Evolutionary conservation across 1,139 yeast species (phyloP).

Genomic region (Candida tropicalis): DNA sequence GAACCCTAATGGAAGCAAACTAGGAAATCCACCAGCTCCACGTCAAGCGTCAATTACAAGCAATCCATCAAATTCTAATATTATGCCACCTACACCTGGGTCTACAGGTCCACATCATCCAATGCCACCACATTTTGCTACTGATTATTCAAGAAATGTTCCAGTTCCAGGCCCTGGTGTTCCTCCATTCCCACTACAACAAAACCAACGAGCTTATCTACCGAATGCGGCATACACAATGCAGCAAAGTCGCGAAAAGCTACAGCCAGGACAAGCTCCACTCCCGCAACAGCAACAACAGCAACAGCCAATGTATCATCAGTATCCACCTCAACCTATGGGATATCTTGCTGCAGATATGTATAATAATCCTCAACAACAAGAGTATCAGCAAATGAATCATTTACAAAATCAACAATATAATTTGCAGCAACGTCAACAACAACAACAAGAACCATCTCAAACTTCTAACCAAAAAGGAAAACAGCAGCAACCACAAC

Average conservation of each 20-base stretch:
- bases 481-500: constrained; percentile 6
- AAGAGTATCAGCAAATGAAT: constrained; percentile 9
- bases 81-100: neutral
- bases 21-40: constrained; percentile 1
- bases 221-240: constrained; percentile 7
- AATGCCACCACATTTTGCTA: constrained; percentile 4
- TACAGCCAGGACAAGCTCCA: constrained; percentile 11
- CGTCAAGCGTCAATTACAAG: constrained; percentile 1
- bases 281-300: constrained; percentile 8
- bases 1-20: neutral
- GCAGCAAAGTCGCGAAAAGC: constrained; percentile 11
- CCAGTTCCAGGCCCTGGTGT: constrained; percentile 1
- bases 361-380: constrained; percentile 9
- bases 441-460: constrained; percentile 6
- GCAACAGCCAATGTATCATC: constrained; percentile 12
- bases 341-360: constrained; percentile 14
- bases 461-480: no score
- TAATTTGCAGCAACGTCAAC: constrained; percentile 11
- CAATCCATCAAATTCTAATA: neutral
- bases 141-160: constrained; percentile 3
- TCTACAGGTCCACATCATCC: constrained; percentile 3
- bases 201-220: constrained; percentile 6
- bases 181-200: constrained; percentile 7
- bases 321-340: constrained; percentile 16
- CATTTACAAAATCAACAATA: constrained; percentile 10